These are phyloP conservation scores for Echites panduratus DNA, from an alignment of 257 asterid genomes.

Conservation along the genomic window DNA sequence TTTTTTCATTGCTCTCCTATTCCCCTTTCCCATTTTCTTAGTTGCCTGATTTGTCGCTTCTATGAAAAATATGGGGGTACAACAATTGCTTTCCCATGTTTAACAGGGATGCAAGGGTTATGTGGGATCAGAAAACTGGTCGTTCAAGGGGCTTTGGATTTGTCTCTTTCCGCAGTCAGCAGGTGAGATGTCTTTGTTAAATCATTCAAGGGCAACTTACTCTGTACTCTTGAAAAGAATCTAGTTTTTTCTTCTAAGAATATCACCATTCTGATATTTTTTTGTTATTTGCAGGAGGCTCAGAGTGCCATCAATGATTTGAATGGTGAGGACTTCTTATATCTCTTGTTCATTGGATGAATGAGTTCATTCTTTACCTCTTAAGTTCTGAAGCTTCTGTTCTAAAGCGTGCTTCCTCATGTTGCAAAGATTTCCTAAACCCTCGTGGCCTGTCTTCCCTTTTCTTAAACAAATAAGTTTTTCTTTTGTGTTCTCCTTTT, in stretches of 20 bases:
- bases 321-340: slow-evolving; percentile 46
- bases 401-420: not conserved
- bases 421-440: not conserved
- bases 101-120: slow-evolving; percentile 79
- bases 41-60: not conserved
- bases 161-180: slow-evolving; percentile 80
- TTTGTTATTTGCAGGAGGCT: slow-evolving; percentile 56
- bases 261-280: slow-evolving; percentile 1
- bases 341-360: not conserved
- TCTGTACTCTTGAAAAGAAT: not conserved
- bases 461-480: not conserved
- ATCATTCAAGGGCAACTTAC: not conserved
- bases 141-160: slow-evolving; percentile 94
- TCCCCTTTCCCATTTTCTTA: too few species aligned
- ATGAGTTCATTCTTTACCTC: not conserved
- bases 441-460: not conserved
- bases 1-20: not conserved
- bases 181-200: slow-evolving; percentile 30
- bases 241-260: not conserved
- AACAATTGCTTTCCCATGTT: slow-evolving; percentile 10
- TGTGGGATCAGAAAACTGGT: slow-evolving; percentile 98
- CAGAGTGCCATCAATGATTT: slow-evolving; percentile 73
- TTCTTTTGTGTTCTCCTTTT: not conserved
- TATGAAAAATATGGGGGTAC: not conserved
- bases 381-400: not conserved